phyloP scores from a whole-genome alignment of 2,329 filamentous ascomycete genomes.

The Verticillium tricorpus region DNA sequence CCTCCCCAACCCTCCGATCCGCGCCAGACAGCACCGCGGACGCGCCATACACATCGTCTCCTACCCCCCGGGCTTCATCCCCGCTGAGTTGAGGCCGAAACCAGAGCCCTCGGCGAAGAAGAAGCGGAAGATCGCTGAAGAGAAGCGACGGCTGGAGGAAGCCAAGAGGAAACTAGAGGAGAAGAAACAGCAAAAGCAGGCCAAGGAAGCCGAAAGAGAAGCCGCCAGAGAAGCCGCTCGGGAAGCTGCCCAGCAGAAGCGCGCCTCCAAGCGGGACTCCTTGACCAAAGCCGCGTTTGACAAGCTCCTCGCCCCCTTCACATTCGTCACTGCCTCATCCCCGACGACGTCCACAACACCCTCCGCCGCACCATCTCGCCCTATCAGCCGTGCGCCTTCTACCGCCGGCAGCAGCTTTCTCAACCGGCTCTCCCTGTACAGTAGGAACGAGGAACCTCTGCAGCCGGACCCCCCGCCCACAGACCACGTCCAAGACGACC shows the following conservation, averaged over 20 bases:
- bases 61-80: slow-evolving; percentile 37
- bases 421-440: slow-evolving; percentile 1
- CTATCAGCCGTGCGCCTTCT: background rate
- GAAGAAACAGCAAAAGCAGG: slow-evolving; percentile 18
- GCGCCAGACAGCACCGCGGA: slow-evolving; percentile 31
- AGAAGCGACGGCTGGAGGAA: background rate
- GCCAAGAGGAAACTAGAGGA: slow-evolving; percentile 7
- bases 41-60: slow-evolving; percentile 38
- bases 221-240: background rate
- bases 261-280: background rate
- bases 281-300: background rate
- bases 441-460: background rate
- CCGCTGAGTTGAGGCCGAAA: slow-evolving; percentile 36
- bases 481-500: background rate
- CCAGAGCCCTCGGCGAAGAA: slow-evolving; percentile 27
- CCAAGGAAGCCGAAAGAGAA: background rate
- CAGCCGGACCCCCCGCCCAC: background rate
- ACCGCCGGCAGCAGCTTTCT: slow-evolving; percentile 1
- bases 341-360: background rate
- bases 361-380: background rate
- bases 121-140: background rate
- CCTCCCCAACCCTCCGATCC: slow-evolving; percentile 32
- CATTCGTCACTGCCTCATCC: background rate
- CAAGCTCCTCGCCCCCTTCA: slow-evolving; percentile 1
- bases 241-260: background rate